A percentile compares a stretch with the other conserved stretches of the same genome.
These are phyloP conservation scores for Barnettozyma pratensis DNA, from an alignment of 805 yeast genomes.

Conservation along the genomic window DNA sequence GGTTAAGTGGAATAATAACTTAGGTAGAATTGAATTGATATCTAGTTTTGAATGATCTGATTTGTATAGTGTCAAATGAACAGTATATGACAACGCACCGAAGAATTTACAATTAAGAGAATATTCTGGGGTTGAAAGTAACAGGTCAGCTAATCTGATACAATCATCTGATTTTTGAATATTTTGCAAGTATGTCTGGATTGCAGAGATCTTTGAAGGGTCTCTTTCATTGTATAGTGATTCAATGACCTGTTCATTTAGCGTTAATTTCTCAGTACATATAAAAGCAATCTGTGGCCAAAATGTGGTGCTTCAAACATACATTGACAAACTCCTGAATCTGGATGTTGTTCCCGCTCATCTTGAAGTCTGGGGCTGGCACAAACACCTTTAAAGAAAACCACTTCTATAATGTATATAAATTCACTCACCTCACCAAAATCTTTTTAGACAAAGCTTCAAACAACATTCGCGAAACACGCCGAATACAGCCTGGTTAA, in stretches of 20 bases:
- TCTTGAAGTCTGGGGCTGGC: no score
- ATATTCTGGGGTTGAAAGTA: constrained; percentile 34
- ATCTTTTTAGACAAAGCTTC: no score
- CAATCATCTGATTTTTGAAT: constrained; percentile 57
- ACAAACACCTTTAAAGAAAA: no score
- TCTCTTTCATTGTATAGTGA: constrained; percentile 19
- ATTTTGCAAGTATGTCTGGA: constrained; percentile 52
- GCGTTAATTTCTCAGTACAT: neutral
- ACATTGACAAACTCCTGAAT: no score
- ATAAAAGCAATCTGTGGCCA: no score
- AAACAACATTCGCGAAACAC: no score
- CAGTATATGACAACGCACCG: constrained; percentile 78
- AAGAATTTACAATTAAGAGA: constrained; percentile 58
- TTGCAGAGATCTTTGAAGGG: constrained; percentile 32
- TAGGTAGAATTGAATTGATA: constrained; percentile 9
- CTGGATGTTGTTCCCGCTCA: no score
- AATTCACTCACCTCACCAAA: no score
- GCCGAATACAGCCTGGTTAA: no score
- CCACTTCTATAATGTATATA: no score
- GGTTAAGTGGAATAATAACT: constrained; percentile 15
- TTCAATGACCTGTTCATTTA: constrained; percentile 17
- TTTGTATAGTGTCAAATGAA: constrained; percentile 39
- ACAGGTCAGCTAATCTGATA: constrained; percentile 47
- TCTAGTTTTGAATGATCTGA: constrained; percentile 15
- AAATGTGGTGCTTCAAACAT: no score